These are phyloP conservation scores for Immersiporthe knoxdaviesiana DNA, from an alignment of 2,329 filamentous ascomycete species.

Conservation along the genomic window DNA sequence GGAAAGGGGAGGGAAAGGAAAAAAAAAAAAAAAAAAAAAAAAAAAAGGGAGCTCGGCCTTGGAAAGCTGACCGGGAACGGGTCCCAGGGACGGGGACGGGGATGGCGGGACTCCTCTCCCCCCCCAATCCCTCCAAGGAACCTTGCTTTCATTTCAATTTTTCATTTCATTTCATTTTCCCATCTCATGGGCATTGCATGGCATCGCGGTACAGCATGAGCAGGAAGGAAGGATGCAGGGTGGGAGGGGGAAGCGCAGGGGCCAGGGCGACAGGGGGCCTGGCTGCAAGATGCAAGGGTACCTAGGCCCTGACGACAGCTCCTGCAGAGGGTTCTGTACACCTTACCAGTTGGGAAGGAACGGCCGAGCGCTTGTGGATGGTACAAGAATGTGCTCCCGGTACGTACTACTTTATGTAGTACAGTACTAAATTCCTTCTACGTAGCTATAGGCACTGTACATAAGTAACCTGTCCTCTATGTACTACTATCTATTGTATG, in stretches of 20 bases:
- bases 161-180: constrained; percentile 8
- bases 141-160: constrained; percentile 13
- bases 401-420: not conserved
- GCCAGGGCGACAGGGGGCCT: not conserved
- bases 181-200: not conserved
- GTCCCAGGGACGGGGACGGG: not conserved
- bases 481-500: too few relatives aligned
- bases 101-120: constrained; percentile 2
- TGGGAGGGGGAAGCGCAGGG: constrained; percentile 1
- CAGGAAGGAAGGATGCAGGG: constrained; percentile 10
- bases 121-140: not conserved
- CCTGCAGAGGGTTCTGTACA: constrained; percentile 5
- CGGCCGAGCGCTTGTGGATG: not conserved
- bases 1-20: not conserved
- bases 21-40: not conserved
- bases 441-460: not conserved
- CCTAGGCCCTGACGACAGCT: not conserved
- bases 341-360: constrained; percentile 13
- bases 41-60: not conserved
- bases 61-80: constrained; percentile 14
- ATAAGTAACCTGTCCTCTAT: not conserved
- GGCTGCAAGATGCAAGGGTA: constrained; percentile 3
- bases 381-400: not conserved
- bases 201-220: not conserved
- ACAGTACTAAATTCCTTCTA: not conserved